phyloP scores from a whole-genome alignment of 768 basidiomycete species.

The Suillus variegatus region DNA sequence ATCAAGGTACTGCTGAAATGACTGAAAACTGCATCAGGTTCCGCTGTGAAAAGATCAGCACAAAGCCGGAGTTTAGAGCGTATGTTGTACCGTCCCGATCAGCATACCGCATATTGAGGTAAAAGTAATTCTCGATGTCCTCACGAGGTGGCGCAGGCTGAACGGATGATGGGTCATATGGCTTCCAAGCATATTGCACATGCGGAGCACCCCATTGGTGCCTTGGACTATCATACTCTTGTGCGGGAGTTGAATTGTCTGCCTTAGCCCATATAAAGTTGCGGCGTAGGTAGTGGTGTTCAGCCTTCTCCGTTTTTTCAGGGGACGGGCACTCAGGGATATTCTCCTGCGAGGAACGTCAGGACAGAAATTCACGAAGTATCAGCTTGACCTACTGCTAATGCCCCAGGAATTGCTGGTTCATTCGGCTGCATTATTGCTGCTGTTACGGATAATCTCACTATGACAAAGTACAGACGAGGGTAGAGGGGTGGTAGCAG shows the following conservation, averaged over 20 bases:
- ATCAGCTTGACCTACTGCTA: not conserved
- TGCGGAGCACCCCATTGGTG: not conserved
- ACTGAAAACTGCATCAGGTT: slow-evolving; percentile 17
- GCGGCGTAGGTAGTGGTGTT: slow-evolving; percentile 10
- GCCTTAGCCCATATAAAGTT: slow-evolving; percentile 7
- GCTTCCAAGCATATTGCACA: slow-evolving; percentile 13
- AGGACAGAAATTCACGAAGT: not conserved
- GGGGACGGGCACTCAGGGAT: not conserved
- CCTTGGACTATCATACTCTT: not conserved
- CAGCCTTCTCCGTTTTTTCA: slow-evolving; percentile 8
- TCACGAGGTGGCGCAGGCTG: slow-evolving; percentile 12
- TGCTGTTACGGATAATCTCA: not conserved
- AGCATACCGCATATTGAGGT: slow-evolving; percentile 16
- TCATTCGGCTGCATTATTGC: not conserved
- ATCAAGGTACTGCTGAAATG: slow-evolving; percentile 21
- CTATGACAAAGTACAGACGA: not conserved
- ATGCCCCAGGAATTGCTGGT: slow-evolving; percentile 1
- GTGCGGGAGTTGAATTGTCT: not conserved
- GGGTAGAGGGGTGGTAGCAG: not conserved
- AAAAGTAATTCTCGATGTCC: slow-evolving; percentile 23
- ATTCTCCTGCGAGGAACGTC: not conserved
- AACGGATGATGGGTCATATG: slow-evolving; percentile 18
- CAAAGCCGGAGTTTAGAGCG: not conserved
- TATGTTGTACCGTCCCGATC: not conserved
- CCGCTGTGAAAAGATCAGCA: slow-evolving; percentile 5